A percentile compares a stretch with the other conserved stretches of the same genome.
Conservation (phyloP, 2,329 filamentous ascomycete genomes). For the Colletotrichum tofieldiae region DNA sequence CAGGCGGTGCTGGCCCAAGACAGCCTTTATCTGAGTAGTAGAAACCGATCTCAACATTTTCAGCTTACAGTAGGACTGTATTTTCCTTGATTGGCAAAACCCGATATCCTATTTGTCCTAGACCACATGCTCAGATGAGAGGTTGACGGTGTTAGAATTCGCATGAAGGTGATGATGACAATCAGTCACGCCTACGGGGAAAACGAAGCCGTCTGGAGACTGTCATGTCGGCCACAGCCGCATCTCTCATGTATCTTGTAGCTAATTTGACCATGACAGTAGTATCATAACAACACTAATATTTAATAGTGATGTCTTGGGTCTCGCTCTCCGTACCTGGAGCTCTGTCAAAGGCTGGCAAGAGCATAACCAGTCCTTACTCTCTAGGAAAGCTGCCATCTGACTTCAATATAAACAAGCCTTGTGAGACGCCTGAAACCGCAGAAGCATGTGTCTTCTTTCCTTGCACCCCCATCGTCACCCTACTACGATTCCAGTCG, state of each 20-base stretch:
- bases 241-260: not conserved
- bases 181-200: not conserved
- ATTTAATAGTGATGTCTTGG: not conserved
- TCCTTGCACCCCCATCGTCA: not conserved
- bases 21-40: not conserved
- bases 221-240: not conserved
- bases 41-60: not conserved
- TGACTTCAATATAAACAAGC: not conserved
- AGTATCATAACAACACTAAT: not conserved
- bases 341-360: not conserved
- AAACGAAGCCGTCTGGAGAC: not conserved
- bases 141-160: too few relatives aligned
- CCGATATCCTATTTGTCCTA: not conserved
- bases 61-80: too few relatives aligned
- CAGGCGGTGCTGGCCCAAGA: not conserved
- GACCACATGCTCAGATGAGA: not conserved
- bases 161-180: too few relatives aligned
- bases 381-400: not conserved
- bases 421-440: too few relatives aligned
- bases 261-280: not conserved
- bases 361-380: not conserved
- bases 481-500: not conserved
- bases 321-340: not conserved
- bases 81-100: not conserved
- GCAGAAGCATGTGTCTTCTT: too few relatives aligned